Evolutionary conservation across 169 alveolate genomes (phyloP), one percentile per base, ranked within the genome.

Genomic region (Cytauxzoon felis): DNA sequence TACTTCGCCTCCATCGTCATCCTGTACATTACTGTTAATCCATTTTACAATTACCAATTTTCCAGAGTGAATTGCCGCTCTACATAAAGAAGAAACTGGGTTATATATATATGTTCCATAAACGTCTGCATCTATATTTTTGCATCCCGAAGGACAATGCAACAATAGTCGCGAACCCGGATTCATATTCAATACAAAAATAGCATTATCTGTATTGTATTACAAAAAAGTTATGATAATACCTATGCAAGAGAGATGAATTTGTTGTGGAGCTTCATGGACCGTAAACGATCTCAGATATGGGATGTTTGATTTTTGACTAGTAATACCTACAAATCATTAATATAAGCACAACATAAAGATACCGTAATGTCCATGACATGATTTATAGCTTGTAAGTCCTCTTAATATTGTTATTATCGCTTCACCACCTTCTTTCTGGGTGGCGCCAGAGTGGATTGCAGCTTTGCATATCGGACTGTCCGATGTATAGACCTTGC

Each of bases 381-480:
- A 71, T 38, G 71, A 45, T 21, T 81, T 80, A 68, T 81, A 86
- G 48, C 76, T 78, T 36, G 64, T 68, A 26, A 60, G 57, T 1
- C 92, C 92, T 50, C 78, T 76, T 6, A 86, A 78, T 24, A 81
- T 71, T 42, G 78, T 72, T 8, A 86, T 59, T 18, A 76, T 36
- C 2, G 82, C 88, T 24, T 63, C 78, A 2, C 89, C 89, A 3
- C 92, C 92, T 45, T 79, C 80, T 43, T 19, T 76, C 18, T 88
- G 84, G 16, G 76, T 75, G 29, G 51, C 90, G 18, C 92, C 92
- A 19, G 90, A 33, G 57, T 86, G 90, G 32, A 92, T 76, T 11
- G 96, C 96, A 11, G 96, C 94, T 58, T 92, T 91, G 70, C 96
- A 92, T 23, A 92, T 80, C 34, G 94, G 71, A 47, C 94, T 85